Conservation (phyloP, 2,329 filamentous ascomycete genomes). For the Eurotiales sp. region DNA sequence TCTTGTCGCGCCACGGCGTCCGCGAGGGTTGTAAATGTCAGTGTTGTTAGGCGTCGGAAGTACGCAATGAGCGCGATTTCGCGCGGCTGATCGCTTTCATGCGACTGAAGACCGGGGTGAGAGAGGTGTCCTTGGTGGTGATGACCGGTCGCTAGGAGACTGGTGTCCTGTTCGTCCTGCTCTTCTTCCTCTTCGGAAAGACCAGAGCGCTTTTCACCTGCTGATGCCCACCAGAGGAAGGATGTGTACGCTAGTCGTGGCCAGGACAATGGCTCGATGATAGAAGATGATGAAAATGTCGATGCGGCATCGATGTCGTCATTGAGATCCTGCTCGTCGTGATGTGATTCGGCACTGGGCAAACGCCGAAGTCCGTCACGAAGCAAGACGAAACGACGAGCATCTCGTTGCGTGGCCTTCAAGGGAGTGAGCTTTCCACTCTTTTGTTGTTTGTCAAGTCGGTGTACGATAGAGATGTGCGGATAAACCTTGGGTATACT, state of each 20-base stretch:
- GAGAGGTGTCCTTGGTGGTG: slow-evolving; percentile 23
- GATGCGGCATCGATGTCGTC: slow-evolving; percentile 38
- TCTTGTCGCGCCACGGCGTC: slow-evolving; percentile 43
- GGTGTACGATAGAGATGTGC: slow-evolving; percentile 60
- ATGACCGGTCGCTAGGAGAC: slow-evolving; percentile 36
- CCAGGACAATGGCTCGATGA: slow-evolving; percentile 59
- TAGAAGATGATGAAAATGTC: slow-evolving; percentile 39
- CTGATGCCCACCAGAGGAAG: slow-evolving; percentile 66
- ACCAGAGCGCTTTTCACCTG: slow-evolving; percentile 56
- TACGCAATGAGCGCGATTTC: slow-evolving; percentile 49
- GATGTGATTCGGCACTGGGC: slow-evolving; percentile 25
- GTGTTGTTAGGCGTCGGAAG: slow-evolving; percentile 46
- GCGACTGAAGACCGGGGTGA: slow-evolving; percentile 25
- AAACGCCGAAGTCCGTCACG: slow-evolving; percentile 55
- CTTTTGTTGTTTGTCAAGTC: slow-evolving; percentile 52
- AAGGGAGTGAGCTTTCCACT: slow-evolving; percentile 41
- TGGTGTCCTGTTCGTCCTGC: slow-evolving; percentile 42
- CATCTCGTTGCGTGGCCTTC: slow-evolving; percentile 85
- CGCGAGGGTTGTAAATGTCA: slow-evolving; percentile 44
- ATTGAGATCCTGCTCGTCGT: slow-evolving; percentile 15
- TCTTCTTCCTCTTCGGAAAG: slow-evolving; percentile 53
- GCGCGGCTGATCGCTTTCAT: slow-evolving; percentile 34
- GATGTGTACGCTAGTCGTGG: slow-evolving; percentile 57
- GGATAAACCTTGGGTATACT: slow-evolving; percentile 68
- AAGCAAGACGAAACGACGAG: slow-evolving; percentile 72